phyloP scores from a whole-genome alignment of 306 rosid genomes.

The Begonia fuchsioides region DNA sequence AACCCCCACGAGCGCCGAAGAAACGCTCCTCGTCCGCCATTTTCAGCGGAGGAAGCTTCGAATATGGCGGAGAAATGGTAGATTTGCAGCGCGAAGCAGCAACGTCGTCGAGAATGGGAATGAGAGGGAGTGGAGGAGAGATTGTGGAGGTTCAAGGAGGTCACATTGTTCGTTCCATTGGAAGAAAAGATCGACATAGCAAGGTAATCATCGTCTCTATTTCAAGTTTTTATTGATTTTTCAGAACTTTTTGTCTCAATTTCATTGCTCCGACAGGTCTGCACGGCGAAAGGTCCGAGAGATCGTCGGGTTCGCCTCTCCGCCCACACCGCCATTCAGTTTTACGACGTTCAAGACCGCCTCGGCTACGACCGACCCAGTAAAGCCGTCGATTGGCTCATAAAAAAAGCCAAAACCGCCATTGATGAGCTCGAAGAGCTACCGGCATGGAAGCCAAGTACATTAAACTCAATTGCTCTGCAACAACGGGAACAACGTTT shows the following conservation, averaged over 20 bases:
- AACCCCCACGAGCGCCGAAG: constrained; percentile 2
- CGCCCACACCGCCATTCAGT: constrained; percentile 13
- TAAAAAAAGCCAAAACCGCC: constrained; percentile 15
- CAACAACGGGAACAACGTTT: constrained; percentile 7
- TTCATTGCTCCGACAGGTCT: neutral
- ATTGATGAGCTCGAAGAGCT: constrained; percentile 20
- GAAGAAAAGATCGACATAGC: constrained; percentile 17
- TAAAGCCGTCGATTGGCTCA: constrained; percentile 16
- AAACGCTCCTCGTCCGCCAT: constrained; percentile 10
- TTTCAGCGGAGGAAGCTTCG: constrained; percentile 9
- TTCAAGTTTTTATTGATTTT: too few species aligned
- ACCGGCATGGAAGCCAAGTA: constrained; percentile 13
- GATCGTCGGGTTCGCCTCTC: constrained; percentile 17
- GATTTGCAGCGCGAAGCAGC: constrained; percentile 9
- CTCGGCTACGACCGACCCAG: constrained; percentile 17
- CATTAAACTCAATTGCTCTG: constrained; percentile 3
- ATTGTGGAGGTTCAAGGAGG: constrained; percentile 19
- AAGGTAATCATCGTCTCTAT: neutral
- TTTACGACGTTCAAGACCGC: constrained; percentile 19
- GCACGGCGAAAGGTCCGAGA: constrained; percentile 16
- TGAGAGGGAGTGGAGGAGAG: constrained; percentile 10
- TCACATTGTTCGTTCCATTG: constrained; percentile 17
- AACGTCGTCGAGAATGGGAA: constrained; percentile 11
- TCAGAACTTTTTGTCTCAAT: too few species aligned
- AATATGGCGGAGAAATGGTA: constrained; percentile 17